Base-by-base conservation (phyloP, 2,329 filamentous ascomycete species). In the Pyrenophora graminea region DNA sequence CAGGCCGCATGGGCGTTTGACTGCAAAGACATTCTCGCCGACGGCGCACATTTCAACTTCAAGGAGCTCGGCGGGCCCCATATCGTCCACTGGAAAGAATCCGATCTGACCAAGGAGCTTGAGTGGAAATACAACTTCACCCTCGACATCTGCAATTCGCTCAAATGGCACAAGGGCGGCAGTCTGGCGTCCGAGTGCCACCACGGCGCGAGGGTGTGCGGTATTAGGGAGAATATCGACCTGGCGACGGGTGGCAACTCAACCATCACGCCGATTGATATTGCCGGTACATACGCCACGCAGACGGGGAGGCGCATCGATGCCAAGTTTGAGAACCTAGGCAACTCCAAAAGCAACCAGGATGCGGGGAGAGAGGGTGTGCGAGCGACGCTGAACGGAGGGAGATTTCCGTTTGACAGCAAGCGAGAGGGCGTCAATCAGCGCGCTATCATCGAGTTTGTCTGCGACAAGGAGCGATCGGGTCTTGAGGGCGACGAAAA, bases 371-470 rank as follows among this genome's bases (percentile, higher is more conserved):
- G 84, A 55, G 85, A 94, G 61, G 92, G 93, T 1, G 65, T 96
- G 9, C 81, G 85, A 13, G 71, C 94, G 1, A 84, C 87, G 54
- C 72, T 96, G 42, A 77, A 83, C 41, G 87, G 85, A 6, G 82
- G 81, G 10, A 73, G 77, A 39, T 80, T 80, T 40, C 75, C 76
- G 0, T 69, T 73, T 43, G 69, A 75, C n/a, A 58, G 62, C 39
- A 79, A 80, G 45, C 77, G 80, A 41, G 78, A 80, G 6, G 76
- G 66, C 51, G 68, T 63, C 23, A 77, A 83, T 53, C 89, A 95
- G 72, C 86, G 85, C 66, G 90, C 91, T 3, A 82, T 96, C 8
- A 83, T 97, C 46, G 89, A 96, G 65, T 91, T 97, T 62, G 71
- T 92, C 17, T 99, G 94, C 75, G 88, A 96, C 67, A 78, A 75